Evolutionary conservation across 2,329 filamentous ascomycete genomes (phyloP).

Genomic region (Clarireedia hainanense): DNA sequence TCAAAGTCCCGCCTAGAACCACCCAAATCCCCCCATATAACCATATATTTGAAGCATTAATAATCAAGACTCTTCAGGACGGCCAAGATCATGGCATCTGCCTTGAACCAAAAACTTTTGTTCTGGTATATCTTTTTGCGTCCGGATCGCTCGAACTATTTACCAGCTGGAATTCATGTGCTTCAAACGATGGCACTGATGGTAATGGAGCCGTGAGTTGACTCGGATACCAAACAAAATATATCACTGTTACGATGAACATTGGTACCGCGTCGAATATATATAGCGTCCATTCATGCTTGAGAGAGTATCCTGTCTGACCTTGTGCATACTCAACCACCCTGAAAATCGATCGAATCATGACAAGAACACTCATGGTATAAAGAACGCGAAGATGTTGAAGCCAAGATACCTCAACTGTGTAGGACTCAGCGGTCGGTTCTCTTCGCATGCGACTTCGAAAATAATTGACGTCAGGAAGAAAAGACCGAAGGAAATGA

Average conservation of each 20-base stretch:
- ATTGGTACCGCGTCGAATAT: conserved; percentile 38
- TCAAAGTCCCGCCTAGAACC: too few species aligned
- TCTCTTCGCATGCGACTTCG: conserved; percentile 12
- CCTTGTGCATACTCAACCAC: conserved; percentile 41
- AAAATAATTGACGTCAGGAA: conserved; percentile 34
- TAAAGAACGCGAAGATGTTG: conserved; percentile 36
- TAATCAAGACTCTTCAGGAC: too few species aligned
- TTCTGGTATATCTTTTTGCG: neutral
- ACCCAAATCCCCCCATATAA: too few species aligned
- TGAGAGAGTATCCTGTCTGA: conserved; percentile 28
- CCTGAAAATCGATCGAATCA: conserved; percentile 38
- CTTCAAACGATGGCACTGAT: neutral
- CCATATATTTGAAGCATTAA: too few species aligned
- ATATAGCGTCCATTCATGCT: conserved; percentile 34
- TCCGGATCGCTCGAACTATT: neutral
- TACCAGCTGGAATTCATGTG: neutral
- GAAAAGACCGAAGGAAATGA: conserved; percentile 51
- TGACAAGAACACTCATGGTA: conserved; percentile 35
- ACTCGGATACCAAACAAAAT: conserved; percentile 19
- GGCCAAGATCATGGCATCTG: neutral
- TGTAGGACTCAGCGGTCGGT: conserved; percentile 13
- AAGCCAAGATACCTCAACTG: conserved; percentile 20
- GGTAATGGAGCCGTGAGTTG: neutral
- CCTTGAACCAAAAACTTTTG: neutral
- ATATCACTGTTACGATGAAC: conserved; percentile 31